Evolutionary conservation across 257 asterid species (phyloP).

Genomic region (Ilex asprella): DNA sequence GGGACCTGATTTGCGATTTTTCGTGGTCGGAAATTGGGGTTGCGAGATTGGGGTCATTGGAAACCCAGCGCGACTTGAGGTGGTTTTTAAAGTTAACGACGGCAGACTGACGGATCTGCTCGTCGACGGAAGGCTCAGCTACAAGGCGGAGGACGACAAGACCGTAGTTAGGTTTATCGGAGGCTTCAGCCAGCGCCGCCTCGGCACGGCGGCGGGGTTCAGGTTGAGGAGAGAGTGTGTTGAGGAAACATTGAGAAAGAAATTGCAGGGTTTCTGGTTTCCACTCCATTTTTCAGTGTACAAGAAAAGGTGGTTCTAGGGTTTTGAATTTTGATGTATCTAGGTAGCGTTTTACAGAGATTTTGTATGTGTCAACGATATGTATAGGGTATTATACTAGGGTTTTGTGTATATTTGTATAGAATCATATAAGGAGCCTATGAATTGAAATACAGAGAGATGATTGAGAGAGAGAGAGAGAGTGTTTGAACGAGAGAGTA

Average conservation of each 20-base stretch:
- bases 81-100: neutral
- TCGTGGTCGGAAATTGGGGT: neutral
- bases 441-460: too few relatives aligned
- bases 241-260: constrained; percentile 75
- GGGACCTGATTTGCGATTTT: neutral
- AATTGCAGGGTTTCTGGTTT: constrained; percentile 59
- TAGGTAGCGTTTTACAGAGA: too few relatives aligned
- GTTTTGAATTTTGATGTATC: too few relatives aligned
- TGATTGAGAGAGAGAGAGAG: too few relatives aligned
- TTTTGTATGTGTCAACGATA: too few relatives aligned
- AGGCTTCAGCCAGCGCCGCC: constrained; percentile 50
- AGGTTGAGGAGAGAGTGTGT: constrained; percentile 67
- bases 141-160: constrained; percentile 10
- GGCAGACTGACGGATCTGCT: neutral
- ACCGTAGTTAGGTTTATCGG: neutral
- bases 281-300: constrained; percentile 53
- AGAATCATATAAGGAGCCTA: too few relatives aligned
- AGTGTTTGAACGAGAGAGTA: too few relatives aligned
- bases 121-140: neutral
- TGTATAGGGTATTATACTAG: too few relatives aligned
- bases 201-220: constrained; percentile 82
- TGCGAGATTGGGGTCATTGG: neutral
- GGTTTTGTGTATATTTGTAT: too few relatives aligned
- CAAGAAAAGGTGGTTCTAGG: too few relatives aligned
- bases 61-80: neutral